Evolutionary conservation across 768 basidiomycete genomes (phyloP), one percentile per base, ranked within the genome.

Genomic region (Serendipita indica): DNA sequence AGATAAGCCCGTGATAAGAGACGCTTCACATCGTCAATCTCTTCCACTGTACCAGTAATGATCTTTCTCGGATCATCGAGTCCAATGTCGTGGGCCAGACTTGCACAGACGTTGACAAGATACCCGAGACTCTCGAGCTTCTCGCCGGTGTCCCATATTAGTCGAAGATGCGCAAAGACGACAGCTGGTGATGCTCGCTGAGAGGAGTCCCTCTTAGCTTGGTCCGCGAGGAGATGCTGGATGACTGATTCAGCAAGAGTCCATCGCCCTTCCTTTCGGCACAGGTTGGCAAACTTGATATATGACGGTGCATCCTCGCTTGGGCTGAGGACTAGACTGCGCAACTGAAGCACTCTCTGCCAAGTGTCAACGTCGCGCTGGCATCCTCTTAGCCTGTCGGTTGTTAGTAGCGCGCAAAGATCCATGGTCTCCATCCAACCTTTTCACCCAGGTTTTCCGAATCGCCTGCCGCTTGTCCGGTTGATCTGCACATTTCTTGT

Each of bases 1-100:
- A 93, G 89, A 71, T 90, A 93, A 72, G 94, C 60, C 70, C 67
- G 27, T 62, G 64, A 7, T 73, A 71, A 61, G 75, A 75, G 52
- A 67, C 66, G 33, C 68, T 67, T 1, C 76, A 65, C 63, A 69
- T 71, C 1, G 63, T 63, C 16, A 75, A 64, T 3, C 71, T 74
- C 60, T 27, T 54, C 49, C 3, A 54, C 22, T 22, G 20, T 18
- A 10, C 49, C 49, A 7, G 49, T 54, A n/a, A 54, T 54, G n/a
- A 54, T n/a, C 30, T 28, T 25, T 3, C 49, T 18, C 1, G 49
- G 49, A n/a, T 54, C 49, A n/a, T 54, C 49, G 49, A 54, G 49
- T 3, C 49, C 49, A 10, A 54, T 54, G 7, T 54, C 49, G n/a
- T 32, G 20, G 10, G 49, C 22, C 3, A 54, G 49, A 28, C 49